Evolutionary conservation across 805 yeast genomes (phyloP).

Genomic region (Lipomyces kockii): DNA sequence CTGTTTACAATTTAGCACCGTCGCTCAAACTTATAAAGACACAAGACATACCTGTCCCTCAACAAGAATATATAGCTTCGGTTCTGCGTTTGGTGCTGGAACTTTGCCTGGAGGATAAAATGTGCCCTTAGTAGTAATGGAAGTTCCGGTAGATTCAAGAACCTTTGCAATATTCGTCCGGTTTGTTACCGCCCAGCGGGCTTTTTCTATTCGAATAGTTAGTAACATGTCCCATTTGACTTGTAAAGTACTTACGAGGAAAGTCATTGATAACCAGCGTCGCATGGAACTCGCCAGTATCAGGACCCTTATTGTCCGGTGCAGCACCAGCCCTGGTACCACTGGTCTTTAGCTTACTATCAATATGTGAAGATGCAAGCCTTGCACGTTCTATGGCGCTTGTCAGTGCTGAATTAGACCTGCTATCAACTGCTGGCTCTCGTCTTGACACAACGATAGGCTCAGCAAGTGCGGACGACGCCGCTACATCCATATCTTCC

Average conservation of each 20-base stretch:
- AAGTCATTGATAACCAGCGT: constrained; percentile 79
- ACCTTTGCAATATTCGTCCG: constrained; percentile 65
- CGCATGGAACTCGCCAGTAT: constrained; percentile 62
- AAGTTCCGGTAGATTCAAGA: constrained; percentile 70
- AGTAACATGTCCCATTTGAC: background rate
- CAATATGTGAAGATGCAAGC: constrained; percentile 34
- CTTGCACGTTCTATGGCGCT: constrained; percentile 36
- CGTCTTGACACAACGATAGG: constrained; percentile 25
- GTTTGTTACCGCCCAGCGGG: constrained; percentile 77
- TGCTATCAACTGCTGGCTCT: constrained; percentile 40
- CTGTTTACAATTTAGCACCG: constrained; percentile 2
- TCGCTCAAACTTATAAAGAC: background rate
- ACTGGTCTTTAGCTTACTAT: constrained; percentile 40
- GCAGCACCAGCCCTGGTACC: constrained; percentile 53
- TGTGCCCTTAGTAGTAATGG: constrained; percentile 82
- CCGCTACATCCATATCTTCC: constrained; percentile 21
- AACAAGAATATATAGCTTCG: constrained; percentile 74
- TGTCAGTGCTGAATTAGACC: constrained; percentile 19
- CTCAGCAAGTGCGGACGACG: constrained; percentile 22
- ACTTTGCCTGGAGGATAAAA: constrained; percentile 66
- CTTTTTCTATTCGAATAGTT: constrained; percentile 48
- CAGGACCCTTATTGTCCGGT: constrained; percentile 62
- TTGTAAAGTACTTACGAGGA: constrained; percentile 53
- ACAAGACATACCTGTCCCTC: constrained; percentile 57
- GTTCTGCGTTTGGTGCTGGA: constrained; percentile 60